Conservation (phyloP, 108 stramenopile genomes). For the Nannochloropsis salina region DNA sequence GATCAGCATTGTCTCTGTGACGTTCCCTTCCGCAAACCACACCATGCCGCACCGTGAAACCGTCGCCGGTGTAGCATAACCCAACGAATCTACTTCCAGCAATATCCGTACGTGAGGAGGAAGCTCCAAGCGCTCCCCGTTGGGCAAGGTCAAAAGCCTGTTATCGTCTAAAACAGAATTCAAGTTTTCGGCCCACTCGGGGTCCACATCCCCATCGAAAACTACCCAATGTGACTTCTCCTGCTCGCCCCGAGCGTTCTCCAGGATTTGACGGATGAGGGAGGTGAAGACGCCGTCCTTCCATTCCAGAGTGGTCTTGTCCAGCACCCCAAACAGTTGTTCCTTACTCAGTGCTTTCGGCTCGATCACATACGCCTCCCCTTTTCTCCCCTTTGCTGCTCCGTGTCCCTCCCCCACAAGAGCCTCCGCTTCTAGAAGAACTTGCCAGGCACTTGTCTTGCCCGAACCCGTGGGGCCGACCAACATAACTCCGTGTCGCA, state of each 20-base stretch:
- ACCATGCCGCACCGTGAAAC: conserved; percentile 98
- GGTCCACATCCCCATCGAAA: conserved; percentile 95
- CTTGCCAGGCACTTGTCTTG: conserved; percentile 68
- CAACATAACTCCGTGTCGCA: conserved; percentile 93
- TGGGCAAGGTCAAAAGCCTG: conserved; percentile 87
- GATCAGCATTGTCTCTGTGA: conserved; percentile 52
- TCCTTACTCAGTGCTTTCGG: conserved; percentile 92
- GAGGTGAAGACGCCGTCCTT: conserved; percentile 96
- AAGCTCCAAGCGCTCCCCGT: conserved; percentile 71
- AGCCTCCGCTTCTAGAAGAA: conserved; percentile 70
- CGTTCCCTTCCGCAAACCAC: conserved; percentile 90
- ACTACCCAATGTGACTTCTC: conserved; percentile 86
- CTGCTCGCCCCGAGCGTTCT: conserved; percentile 86
- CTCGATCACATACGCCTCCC: conserved; percentile 86
- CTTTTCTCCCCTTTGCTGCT: conserved; percentile 65
- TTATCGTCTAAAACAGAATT: conserved; percentile 91
- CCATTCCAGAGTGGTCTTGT: conserved; percentile 97
- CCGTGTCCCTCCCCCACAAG: conserved; percentile 58
- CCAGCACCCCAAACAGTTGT: conserved; percentile 80
- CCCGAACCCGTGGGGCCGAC: conserved; percentile 82
- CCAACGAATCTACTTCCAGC: conserved; percentile 77
- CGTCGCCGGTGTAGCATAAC: conserved; percentile 91
- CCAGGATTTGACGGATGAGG: conserved; percentile 61
- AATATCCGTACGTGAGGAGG: conserved; percentile 52
- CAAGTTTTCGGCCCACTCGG: conserved; percentile 74